Evolutionary conservation across 257 asterid species (phyloP).

Genomic region (Solanum bulbocastanum): DNA sequence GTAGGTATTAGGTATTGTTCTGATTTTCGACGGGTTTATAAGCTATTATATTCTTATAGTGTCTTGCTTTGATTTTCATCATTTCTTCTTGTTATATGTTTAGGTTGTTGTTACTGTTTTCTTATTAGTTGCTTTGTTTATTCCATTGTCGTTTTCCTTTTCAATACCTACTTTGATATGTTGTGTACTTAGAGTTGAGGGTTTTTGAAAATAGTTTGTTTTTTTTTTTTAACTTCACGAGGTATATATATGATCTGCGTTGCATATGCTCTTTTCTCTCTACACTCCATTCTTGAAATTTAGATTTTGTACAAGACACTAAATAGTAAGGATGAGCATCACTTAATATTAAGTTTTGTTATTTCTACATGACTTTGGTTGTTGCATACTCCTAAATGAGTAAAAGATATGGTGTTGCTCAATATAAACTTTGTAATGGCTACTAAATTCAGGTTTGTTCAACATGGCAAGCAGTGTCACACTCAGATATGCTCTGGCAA

Average conservation of each 20-base stretch:
- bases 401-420: background rate
- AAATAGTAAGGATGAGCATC: background rate
- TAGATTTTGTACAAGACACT: background rate
- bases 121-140: background rate
- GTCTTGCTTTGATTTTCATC: background rate
- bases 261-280: background rate
- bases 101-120: background rate
- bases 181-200: background rate
- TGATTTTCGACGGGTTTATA: background rate
- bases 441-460: constrained; percentile 57
- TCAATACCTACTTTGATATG: background rate
- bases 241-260: background rate
- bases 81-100: background rate
- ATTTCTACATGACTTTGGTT: background rate
- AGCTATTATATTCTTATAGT: background rate
- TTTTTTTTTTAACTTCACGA: too few relatives aligned
- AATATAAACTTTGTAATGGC: background rate
- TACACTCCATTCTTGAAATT: background rate
- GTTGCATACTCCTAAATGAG: background rate
- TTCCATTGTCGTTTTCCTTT: background rate
- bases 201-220: too few relatives aligned
- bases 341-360: background rate
- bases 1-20: background rate
- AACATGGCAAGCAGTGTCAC: constrained; percentile 78
- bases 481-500: constrained; percentile 77